A percentile compares a stretch with the other conserved stretches of the same genome.
phyloP scores from a whole-genome alignment of 495 filamentous ascomycete genomes.

The Penicillium maclennaniae region DNA sequence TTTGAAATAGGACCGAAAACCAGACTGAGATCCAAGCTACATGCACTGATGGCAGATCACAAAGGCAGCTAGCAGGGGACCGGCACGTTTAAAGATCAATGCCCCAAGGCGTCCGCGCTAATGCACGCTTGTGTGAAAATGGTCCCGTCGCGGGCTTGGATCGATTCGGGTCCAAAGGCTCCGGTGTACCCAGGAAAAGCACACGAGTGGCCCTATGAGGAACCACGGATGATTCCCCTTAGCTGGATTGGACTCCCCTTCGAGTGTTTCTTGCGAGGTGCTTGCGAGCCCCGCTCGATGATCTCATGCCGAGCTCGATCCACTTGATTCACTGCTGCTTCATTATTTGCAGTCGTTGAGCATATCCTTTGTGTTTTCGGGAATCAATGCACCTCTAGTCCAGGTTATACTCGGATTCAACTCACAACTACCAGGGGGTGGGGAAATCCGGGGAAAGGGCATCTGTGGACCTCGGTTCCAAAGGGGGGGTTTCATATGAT shows the following conservation, averaged over 20 bases:
- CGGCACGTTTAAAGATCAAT: background rate
- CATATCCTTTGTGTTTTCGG: background rate
- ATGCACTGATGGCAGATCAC: background rate
- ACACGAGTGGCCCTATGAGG: slow-evolving; percentile 1
- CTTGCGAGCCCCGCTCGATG: slow-evolving; percentile 31
- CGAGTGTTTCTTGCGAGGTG: slow-evolving; percentile 32
- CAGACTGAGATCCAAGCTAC: background rate
- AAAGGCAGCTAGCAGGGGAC: background rate
- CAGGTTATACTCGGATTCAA: background rate
- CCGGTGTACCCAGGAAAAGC: slow-evolving; percentile 4
- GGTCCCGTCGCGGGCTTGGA: slow-evolving; percentile 4
- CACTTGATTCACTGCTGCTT: background rate
- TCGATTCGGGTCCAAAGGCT: slow-evolving; percentile 5
- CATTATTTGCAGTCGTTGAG: background rate
- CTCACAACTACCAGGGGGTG: background rate
- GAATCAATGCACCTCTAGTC: background rate
- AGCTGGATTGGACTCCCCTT: slow-evolving; percentile 13
- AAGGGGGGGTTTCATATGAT: background rate
- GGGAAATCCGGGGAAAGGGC: background rate
- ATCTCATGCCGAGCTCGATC: slow-evolving; percentile 5
- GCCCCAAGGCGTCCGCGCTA: background rate
- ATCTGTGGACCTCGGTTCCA: background rate
- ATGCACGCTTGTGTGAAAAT: background rate
- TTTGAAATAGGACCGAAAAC: background rate
- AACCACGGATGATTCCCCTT: slow-evolving; percentile 1